A percentile compares a stretch with the other conserved stretches of the same genome.
Evolutionary conservation across 805 yeast genomes (phyloP).

Genomic region (Myxozyma vanderwaltii): DNA sequence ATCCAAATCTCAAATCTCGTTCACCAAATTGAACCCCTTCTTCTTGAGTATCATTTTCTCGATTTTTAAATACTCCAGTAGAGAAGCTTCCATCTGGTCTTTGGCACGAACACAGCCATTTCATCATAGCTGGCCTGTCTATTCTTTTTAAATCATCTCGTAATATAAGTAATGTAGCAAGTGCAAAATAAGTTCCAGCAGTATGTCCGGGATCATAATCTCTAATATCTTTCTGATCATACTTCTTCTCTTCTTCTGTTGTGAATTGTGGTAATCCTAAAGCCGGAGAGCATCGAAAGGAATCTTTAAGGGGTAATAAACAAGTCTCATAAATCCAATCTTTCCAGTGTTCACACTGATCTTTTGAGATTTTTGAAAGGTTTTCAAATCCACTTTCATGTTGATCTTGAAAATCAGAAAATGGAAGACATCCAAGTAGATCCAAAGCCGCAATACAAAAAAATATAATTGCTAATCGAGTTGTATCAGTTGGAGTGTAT

Average conservation of each 20-base stretch:
- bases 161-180: conserved; percentile 58
- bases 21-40: conserved; percentile 53
- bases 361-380: conserved; percentile 38
- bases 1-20: conserved; percentile 70
- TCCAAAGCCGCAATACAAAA: conserved; percentile 67
- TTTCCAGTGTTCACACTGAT: conserved; percentile 42
- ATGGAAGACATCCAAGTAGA: conserved; percentile 42
- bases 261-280: conserved; percentile 30
- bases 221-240: conserved; percentile 9
- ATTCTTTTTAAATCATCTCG: conserved; percentile 40
- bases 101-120: conserved; percentile 65
- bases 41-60: conserved; percentile 27
- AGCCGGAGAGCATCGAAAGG: conserved; percentile 60
- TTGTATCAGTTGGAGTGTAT: conserved; percentile 66
- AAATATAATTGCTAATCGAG: conserved; percentile 67
- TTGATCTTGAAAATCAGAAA: not conserved
- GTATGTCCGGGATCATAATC: conserved; percentile 64
- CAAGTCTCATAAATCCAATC: conserved; percentile 48
- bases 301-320: conserved; percentile 41
- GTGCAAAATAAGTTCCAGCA: conserved; percentile 76
- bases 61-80: conserved; percentile 42
- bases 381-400: conserved; percentile 1
- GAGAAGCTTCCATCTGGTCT: conserved; percentile 59
- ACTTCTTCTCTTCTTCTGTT: conserved; percentile 7
- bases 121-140: conserved; percentile 50